A percentile compares a stretch with the other conserved stretches of the same genome.
These are phyloP conservation scores for Geum urbanum DNA, from an alignment of 306 rosid species.

Conservation along the genomic window DNA sequence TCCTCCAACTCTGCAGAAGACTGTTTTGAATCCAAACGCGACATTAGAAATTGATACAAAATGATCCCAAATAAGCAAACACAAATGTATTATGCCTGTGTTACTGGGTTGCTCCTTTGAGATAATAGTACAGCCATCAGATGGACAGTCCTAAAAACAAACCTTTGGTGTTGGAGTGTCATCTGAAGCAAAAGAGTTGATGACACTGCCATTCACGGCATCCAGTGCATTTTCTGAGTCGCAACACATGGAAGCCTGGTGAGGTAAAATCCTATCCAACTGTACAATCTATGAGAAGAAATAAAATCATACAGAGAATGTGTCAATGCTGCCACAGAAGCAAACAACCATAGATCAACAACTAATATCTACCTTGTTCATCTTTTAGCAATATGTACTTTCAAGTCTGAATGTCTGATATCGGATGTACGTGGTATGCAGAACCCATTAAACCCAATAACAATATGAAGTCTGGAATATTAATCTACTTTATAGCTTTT, in stretches of 20 bases:
- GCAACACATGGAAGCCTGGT: slow-evolving; percentile 23
- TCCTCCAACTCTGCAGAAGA: slow-evolving; percentile 24
- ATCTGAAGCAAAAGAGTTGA: slow-evolving; percentile 18
- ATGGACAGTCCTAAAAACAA: neutral
- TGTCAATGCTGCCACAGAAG: neutral
- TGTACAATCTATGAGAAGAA: neutral
- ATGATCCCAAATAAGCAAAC: neutral
- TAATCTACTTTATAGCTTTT: neutral
- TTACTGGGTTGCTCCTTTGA: neutral
- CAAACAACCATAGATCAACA: neutral
- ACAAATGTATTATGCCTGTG: too few relatives aligned
- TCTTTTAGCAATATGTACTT: neutral
- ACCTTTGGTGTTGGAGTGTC: slow-evolving; percentile 25
- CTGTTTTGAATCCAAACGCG: slow-evolving; percentile 4
- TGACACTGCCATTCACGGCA: slow-evolving; percentile 8
- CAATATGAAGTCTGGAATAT: neutral
- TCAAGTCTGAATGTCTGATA: neutral
- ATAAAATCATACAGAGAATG: neutral
- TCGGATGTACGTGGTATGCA: neutral
- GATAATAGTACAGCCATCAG: neutral
- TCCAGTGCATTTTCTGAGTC: slow-evolving; percentile 15
- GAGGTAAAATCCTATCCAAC: slow-evolving; percentile 2
- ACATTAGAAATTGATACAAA: neutral
- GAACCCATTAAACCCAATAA: neutral
- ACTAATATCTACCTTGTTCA: neutral